Evolutionary conservation across 2,329 filamentous ascomycete species (phyloP).

Genomic region (Rasamsonia emersonii): DNA sequence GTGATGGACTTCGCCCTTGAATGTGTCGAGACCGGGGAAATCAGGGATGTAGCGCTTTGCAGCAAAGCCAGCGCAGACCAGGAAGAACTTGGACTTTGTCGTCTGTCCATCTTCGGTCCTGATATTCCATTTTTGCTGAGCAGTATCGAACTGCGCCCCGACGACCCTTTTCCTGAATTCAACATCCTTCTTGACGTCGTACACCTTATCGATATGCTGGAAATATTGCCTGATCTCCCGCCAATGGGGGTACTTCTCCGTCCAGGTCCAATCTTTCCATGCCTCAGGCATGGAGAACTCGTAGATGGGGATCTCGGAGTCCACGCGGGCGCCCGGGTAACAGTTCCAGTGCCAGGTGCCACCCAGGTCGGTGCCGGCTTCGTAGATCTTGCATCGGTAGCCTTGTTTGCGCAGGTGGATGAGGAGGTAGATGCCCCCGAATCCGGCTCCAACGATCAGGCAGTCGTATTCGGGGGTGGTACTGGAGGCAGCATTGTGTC

Average conservation of each 20-base stretch:
- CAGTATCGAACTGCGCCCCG: conserved; percentile 32
- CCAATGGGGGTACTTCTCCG: conserved; percentile 18
- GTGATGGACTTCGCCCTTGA: conserved; percentile 52
- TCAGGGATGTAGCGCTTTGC: conserved; percentile 54
- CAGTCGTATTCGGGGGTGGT: too few relatives aligned
- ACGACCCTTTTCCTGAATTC: conserved; percentile 38
- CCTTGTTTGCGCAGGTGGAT: conserved; percentile 44
- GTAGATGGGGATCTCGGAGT: conserved; percentile 46
- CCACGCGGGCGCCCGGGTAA: conserved; percentile 45
- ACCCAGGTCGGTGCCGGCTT: conserved; percentile 42
- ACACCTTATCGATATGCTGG: conserved; percentile 35
- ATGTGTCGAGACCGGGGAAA: conserved; percentile 50
- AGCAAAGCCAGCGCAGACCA: conserved; percentile 41
- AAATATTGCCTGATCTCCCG: conserved; percentile 41
- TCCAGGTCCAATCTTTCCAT: conserved; percentile 39
- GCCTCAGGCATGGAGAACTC: conserved; percentile 45
- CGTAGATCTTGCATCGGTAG: conserved; percentile 39
- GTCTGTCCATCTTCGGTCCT: conserved; percentile 32
- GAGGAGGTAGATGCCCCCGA: conserved; percentile 39
- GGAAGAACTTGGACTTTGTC: conserved; percentile 34
- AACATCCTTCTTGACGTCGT: conserved; percentile 37
- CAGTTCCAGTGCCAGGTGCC: conserved; percentile 48
- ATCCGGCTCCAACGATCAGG: conserved; percentile 4
- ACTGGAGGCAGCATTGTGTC: too few relatives aligned
- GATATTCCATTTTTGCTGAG: conserved; percentile 35